Evolutionary conservation across 768 basidiomycete species (phyloP), one percentile per base, ranked within the genome.

Genomic region (Pseudohyphozyma bogoriensis): DNA sequence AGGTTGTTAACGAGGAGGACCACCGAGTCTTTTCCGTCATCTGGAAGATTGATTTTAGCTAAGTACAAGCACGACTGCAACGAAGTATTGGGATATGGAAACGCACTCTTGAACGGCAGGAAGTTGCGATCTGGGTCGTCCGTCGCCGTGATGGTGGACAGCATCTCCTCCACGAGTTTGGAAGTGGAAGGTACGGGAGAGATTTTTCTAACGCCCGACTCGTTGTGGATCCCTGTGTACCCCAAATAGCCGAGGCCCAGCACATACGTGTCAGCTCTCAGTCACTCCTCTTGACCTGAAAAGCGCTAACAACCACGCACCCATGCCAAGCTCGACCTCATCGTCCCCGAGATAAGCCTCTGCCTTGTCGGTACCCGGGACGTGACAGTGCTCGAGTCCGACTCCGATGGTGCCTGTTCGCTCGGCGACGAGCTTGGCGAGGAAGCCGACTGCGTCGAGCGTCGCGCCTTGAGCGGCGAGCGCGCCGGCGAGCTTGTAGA

Each of bases 1-100:
- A 78, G 70, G 60, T 76, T 74, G 68, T 78, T 78, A 51, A 78
- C 73, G 22, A 76, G 54, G 31, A 77, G 68, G 24, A 77, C 72
- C 24, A 73, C 70, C 37, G 70, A 67, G 58, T 73, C 71, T 33
- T 65, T 62, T 15, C 72, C 72, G 55, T 70, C 67, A 37, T 61
- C 59, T 61, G 72, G 66, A 28, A 2, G 45, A n/a, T 18, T n/a
- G 15, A 42, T 2, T 16, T 33, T 13, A 28, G 32, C 20, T 18
- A 2, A 6, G 8, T 13, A 11, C 11, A 32, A 16, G 11, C 35
- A 8, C 4, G 11, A 26, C 10, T 39, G 44, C 24, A 0, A 22
- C 3, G 33, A 18, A 8, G 20, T n/a, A n/a, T n/a, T n/a, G n/a
- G n/a, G n/a, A n/a, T n/a, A n/a, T n/a, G n/a, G 40, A 33, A 16